phyloP scores from a whole-genome alignment of 2,329 filamentous ascomycete genomes.

The Clarireedia paspali region DNA sequence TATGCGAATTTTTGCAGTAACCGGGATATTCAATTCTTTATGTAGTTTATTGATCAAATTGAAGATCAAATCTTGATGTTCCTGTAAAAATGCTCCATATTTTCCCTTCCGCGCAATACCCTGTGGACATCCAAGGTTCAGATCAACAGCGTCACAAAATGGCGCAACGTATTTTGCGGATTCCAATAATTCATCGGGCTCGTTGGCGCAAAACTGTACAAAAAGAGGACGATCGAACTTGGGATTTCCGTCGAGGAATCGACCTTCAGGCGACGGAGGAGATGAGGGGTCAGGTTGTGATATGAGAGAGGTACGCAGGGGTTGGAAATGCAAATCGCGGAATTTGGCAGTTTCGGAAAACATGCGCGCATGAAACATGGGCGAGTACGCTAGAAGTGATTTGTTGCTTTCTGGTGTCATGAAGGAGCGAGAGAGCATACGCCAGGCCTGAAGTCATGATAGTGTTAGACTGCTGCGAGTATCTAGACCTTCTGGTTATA shows the following conservation, averaged over 20 bases:
- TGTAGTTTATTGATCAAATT: constrained; percentile 80
- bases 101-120: constrained; percentile 86
- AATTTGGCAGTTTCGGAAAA: constrained; percentile 73
- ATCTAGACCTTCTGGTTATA: background rate
- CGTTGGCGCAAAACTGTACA: constrained; percentile 93
- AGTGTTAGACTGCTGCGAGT: constrained; percentile 6
- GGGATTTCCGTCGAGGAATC: constrained; percentile 81
- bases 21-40: constrained; percentile 67
- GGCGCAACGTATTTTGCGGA: constrained; percentile 74
- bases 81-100: constrained; percentile 92
- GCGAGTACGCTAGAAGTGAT: constrained; percentile 77
- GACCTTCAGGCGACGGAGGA: constrained; percentile 28
- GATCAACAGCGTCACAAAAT: constrained; percentile 88
- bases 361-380: constrained; percentile 91
- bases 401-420: constrained; percentile 58
- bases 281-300: constrained; percentile 13
- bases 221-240: constrained; percentile 79
- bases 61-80: constrained; percentile 79
- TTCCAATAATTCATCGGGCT: constrained; percentile 68
- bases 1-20: constrained; percentile 92
- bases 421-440: constrained; percentile 91
- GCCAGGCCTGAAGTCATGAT: constrained; percentile 65
- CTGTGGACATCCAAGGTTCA: constrained; percentile 94
- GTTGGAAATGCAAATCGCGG: constrained; percentile 74
- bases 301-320: constrained; percentile 30